These are phyloP conservation scores for Penicillium pancosmium DNA, from an alignment of 495 filamentous ascomycete species.

Conservation along the genomic window DNA sequence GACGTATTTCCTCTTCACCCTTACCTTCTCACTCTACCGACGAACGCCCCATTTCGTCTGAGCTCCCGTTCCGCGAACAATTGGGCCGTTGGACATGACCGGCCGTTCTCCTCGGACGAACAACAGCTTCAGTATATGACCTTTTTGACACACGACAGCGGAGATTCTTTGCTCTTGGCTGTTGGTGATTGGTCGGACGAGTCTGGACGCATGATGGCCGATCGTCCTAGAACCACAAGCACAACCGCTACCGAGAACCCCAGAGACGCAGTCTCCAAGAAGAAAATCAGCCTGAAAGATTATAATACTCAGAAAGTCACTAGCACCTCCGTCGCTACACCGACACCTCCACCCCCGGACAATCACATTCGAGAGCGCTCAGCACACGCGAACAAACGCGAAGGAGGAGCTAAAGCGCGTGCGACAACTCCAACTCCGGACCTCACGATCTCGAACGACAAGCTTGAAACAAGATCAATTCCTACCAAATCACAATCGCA, in stretches of 20 bases:
- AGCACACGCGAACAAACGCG: slow-evolving; percentile 14
- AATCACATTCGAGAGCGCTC: slow-evolving; percentile 18
- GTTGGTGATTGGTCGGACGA: slow-evolving; percentile 58
- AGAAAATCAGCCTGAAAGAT: slow-evolving; percentile 54
- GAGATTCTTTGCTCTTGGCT: slow-evolving; percentile 49
- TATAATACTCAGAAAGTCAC: slow-evolving; percentile 50
- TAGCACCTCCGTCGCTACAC: slow-evolving; percentile 26
- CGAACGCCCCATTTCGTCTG: slow-evolving; percentile 46
- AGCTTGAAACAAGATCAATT: slow-evolving; percentile 3
- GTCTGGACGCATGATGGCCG: slow-evolving; percentile 49
- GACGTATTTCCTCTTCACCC: slow-evolving; percentile 51
- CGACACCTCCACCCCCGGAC: slow-evolving; percentile 26
- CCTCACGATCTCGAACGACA: slow-evolving; percentile 21
- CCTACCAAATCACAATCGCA: slow-evolving; percentile 13
- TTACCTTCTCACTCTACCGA: slow-evolving; percentile 51
- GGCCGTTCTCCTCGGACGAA: slow-evolving; percentile 50
- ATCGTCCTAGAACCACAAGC: slow-evolving; percentile 39
- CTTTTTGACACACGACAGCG: slow-evolving; percentile 51
- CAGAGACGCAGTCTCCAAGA: slow-evolving; percentile 35
- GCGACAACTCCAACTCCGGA: slow-evolving; percentile 25
- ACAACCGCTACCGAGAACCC: slow-evolving; percentile 33
- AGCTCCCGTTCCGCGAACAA: slow-evolving; percentile 43
- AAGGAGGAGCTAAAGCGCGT: slow-evolving; percentile 24
- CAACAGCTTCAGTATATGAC: slow-evolving; percentile 59
- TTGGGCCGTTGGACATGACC: slow-evolving; percentile 53